Base-by-base conservation (phyloP, 345 rosid species). In the Heritiera fomes region DNA sequence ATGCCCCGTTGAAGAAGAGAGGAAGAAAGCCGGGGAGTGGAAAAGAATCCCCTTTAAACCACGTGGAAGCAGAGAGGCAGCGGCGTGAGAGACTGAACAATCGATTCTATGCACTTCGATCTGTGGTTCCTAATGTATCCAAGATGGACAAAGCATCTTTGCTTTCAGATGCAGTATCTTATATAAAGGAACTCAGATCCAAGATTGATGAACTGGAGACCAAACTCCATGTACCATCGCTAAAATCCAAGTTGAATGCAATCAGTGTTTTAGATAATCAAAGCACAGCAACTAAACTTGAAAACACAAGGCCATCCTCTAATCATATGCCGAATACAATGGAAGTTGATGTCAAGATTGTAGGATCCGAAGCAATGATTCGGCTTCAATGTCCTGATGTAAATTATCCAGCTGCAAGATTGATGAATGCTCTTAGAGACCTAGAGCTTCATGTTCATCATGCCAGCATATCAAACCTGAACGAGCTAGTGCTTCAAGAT, bases 121-220 rank as follows among this genome's bases (percentile, higher is more conserved):
- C 98, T 0, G 97, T 91, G 13, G 98, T 94, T 63, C 97, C 98
- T 6, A 92, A 91, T 68, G 93, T 94, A 18, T 92, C 97, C 0
- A 94, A 90, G 79, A 92, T 94, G 98, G 98, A 94, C 80, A 94
- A 89, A 82, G 98, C 96, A 0, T 92, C 98, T 4, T 77, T 94
- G 30, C 86, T 94, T 3, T 87, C 90, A 0, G 97, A 94, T 43
- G 93, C 97, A 0, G 91, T 87, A 5, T 76, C 90, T 59, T 92
- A 94, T 76, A 94, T 94, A 52, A 88, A 88, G 71, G 93, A 94
- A 75, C 90, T 94, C n/a, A 86, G 81, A 74, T 78, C 80, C 14
- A 91, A 83, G 71, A 41, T 88, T 58, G 83, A 89, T 9, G 87
- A 86, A 2, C 78, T 94, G 74, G 91, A 92, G 77, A 74, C 70